These are phyloP conservation scores for Fomitopsis serialis DNA, from an alignment of 768 basidiomycete genomes.

Conservation along the genomic window DNA sequence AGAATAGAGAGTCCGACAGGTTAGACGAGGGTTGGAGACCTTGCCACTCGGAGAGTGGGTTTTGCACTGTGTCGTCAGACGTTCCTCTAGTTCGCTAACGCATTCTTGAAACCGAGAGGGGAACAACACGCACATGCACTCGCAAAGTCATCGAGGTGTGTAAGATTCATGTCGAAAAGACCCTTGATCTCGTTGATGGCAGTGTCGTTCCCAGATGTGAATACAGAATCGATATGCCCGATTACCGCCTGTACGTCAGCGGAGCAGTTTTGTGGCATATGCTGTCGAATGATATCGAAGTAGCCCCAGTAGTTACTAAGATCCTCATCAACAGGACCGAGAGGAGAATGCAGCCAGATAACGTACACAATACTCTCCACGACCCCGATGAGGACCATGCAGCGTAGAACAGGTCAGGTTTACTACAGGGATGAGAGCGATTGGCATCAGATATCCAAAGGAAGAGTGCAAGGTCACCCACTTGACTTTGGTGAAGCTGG, in stretches of 20 bases:
- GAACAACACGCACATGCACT: constrained; percentile 37
- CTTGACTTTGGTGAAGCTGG: constrained; percentile 69
- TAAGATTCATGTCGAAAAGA: constrained; percentile 51
- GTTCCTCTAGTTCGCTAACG: background rate
- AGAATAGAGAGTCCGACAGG: constrained; percentile 44
- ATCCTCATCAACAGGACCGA: background rate
- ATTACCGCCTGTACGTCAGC: constrained; percentile 65
- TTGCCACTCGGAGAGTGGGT: constrained; percentile 69
- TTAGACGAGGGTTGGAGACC: constrained; percentile 40
- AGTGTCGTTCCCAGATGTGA: constrained; percentile 35
- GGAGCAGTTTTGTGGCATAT: constrained; percentile 72
- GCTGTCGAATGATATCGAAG: constrained; percentile 62
- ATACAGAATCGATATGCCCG: constrained; percentile 52
- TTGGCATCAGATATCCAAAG: background rate
- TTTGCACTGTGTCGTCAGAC: constrained; percentile 20
- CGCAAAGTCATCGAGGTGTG: constrained; percentile 64
- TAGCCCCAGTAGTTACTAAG: constrained; percentile 61
- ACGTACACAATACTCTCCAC: constrained; percentile 50
- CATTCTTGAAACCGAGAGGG: background rate
- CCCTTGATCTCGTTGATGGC: constrained; percentile 54
- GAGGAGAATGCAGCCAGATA: background rate
- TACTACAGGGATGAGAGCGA: constrained; percentile 28
- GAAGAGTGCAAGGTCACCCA: constrained; percentile 17
- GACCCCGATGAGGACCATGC: constrained; percentile 67
- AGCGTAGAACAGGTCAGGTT: constrained; percentile 54